Percentiles rank a stretch among this genome's conserved stretches.
Conservation (phyloP, 306 rosid genomes). For the Oxytropis ochrocephala region DNA sequence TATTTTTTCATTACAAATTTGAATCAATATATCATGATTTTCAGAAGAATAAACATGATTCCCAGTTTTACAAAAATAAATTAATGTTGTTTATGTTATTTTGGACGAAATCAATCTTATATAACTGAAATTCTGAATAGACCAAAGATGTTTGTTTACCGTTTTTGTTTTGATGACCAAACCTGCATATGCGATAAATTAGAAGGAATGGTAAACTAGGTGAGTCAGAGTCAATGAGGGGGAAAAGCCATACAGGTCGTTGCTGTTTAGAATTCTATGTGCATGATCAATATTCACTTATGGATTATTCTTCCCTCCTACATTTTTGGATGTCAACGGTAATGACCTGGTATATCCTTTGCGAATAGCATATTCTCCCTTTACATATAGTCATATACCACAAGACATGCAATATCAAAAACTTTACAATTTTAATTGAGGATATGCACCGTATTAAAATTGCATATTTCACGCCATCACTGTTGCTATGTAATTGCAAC, state of each 20-base stretch:
- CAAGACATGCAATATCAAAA: background rate
- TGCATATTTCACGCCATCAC: background rate
- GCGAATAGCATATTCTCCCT: background rate
- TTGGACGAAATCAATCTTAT: background rate
- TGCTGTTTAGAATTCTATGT: background rate
- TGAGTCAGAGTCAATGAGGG: background rate
- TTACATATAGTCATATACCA: too few species aligned
- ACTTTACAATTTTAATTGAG: background rate
- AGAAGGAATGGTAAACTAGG: too few species aligned
- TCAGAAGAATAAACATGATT: too few species aligned
- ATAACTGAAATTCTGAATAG: too few species aligned
- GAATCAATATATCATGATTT: too few species aligned
- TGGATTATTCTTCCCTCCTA: slow-evolving; percentile 10
- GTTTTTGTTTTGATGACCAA: too few species aligned
- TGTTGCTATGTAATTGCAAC: too few species aligned
- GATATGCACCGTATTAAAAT: background rate
- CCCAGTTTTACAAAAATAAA: background rate
- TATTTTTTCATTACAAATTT: too few species aligned
- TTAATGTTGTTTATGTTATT: background rate
- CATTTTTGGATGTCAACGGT: slow-evolving; percentile 19
- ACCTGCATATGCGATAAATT: too few species aligned
- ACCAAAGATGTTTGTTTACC: too few species aligned
- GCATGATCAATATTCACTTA: slow-evolving; percentile 3
- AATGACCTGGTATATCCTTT: background rate
- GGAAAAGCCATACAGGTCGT: too few species aligned